Conservation (phyloP, 768 basidiomycete genomes). For the Hydnomerulius pinastri region DNA sequence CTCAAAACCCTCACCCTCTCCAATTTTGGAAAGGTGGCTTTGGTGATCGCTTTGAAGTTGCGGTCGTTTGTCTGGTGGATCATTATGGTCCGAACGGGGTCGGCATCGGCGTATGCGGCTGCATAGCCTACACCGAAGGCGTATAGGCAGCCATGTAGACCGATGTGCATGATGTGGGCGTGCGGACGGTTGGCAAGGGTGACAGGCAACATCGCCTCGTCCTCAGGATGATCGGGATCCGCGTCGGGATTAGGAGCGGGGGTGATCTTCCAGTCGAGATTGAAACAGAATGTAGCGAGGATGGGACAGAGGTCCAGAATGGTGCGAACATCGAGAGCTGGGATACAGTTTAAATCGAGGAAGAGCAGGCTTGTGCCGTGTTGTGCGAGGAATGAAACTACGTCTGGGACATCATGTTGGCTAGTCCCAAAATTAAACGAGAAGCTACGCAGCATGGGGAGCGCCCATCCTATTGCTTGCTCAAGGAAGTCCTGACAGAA, state of each 20-base stretch:
- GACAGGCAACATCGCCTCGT: conserved; percentile 35
- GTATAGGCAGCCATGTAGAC: conserved; percentile 66
- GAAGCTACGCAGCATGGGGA: conserved; percentile 61
- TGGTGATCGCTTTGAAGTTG: conserved; percentile 57
- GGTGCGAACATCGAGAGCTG: conserved; percentile 53
- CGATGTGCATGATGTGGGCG: conserved; percentile 57
- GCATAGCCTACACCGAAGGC: conserved; percentile 69
- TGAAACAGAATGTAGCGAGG: conserved; percentile 67
- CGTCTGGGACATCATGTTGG: conserved; percentile 54
- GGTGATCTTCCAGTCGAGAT: conserved; percentile 69
- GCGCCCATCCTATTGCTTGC: conserved; percentile 64
- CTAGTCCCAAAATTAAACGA: conserved; percentile 50
- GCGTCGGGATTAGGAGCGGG: conserved; percentile 17
- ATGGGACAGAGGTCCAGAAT: conserved; percentile 66
- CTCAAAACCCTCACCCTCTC: conserved; percentile 61
- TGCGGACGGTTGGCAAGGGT: conserved; percentile 55
- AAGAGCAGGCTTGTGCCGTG: conserved; percentile 62
- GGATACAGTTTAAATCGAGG: conserved; percentile 66
- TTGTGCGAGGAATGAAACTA: conserved; percentile 54
- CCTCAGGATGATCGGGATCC: conserved; percentile 17
- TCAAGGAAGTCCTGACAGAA: conserved; percentile 67
- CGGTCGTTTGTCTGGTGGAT: conserved; percentile 62
- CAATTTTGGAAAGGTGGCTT: conserved; percentile 60
- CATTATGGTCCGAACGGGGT: conserved; percentile 46
- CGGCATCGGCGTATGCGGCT: conserved; percentile 40